Base-by-base conservation (phyloP, 2,329 filamentous ascomycete species). In the Neofusicoccum laricinum region DNA sequence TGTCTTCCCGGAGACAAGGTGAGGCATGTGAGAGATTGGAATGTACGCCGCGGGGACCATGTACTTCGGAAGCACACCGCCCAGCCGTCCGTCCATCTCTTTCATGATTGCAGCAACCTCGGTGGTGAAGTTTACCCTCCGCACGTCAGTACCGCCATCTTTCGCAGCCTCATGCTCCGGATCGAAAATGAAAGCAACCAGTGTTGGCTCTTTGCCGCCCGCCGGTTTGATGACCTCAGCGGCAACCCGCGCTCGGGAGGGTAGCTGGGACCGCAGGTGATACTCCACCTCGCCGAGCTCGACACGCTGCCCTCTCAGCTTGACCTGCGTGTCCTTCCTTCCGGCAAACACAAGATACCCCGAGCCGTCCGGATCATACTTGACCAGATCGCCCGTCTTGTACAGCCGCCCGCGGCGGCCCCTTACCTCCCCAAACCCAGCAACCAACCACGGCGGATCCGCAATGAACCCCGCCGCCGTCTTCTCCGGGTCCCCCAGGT, bases 401-500 rank as follows among this genome's bases (percentile, higher is more conserved):
- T 76, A 76, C 19, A 57, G 36, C 10, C 51, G 34, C 7, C 51
- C 51, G 2, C 2, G 19, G 6, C 51, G 8, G 79, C 80, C n/a
- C n/a, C 71, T 71, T 1, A 82, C 82, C 57, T 87, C 82, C 0
- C 75, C 72, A 48, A 84, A 79, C 63, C 87, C 0, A 51, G 48
- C 66, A 63, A 69, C 0, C n/a, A 65, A 15, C 10, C 67, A 67
- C 38, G 64, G 57, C 0, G 82, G 78, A 32, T 88, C 87, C 0
- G 87, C 73, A 12, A 97, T 79, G 71, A 97, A 97, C 0, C 87
- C 88, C 17, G 82, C 79, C 0, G 81, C 78, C 0, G 92, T 97
- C 72, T 95, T 88, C 51, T 93, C 88, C 0, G 86, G 85, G 8
- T 92, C 85, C 71, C 96, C 96, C 59, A 97, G 81, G 73, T 97